Conservation (phyloP, 2,329 filamentous ascomycete genomes). For the Talaromyces piceae region DNA sequence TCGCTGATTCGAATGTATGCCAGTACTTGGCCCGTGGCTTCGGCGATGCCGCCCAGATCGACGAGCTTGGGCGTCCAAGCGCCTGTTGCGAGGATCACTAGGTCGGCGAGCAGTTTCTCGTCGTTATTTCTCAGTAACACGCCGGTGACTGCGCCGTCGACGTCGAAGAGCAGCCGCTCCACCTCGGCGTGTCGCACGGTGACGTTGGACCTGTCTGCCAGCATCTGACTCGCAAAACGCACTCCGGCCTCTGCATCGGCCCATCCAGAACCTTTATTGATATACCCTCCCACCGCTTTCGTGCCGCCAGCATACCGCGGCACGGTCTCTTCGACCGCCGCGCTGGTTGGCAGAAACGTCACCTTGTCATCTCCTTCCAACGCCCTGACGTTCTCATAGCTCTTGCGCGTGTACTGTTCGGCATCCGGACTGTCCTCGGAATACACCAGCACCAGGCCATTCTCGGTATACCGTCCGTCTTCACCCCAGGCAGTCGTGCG, state of each 20-base stretch:
- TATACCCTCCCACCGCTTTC: slow-evolving; percentile 35
- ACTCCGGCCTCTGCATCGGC: slow-evolving; percentile 37
- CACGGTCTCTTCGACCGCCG: slow-evolving; percentile 27
- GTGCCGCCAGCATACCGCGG: slow-evolving; percentile 28
- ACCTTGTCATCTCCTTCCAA: slow-evolving; percentile 25
- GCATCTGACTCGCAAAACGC: slow-evolving; percentile 28
- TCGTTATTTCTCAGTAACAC: slow-evolving; percentile 36
- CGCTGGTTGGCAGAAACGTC: slow-evolving; percentile 26
- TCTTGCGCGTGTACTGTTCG: slow-evolving; percentile 31
- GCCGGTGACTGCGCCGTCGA: slow-evolving; percentile 32
- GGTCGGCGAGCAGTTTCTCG: slow-evolving; percentile 51
- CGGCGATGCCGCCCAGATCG: slow-evolving; percentile 66
- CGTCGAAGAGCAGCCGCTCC: slow-evolving; percentile 24
- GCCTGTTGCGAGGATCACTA: slow-evolving; percentile 74
- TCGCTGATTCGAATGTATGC: slow-evolving; percentile 68
- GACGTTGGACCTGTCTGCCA: slow-evolving; percentile 30
- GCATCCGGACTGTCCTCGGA: slow-evolving; percentile 22
- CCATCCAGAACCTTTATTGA: slow-evolving; percentile 43
- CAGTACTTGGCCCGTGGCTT: slow-evolving; percentile 75
- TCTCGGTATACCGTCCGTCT: slow-evolving; percentile 38
- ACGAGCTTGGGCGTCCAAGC: slow-evolving; percentile 78
- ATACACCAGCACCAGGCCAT: slow-evolving; percentile 36
- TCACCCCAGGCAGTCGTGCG: slow-evolving; percentile 41
- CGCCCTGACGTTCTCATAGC: slow-evolving; percentile 33
- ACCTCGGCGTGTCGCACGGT: slow-evolving; percentile 29